These are phyloP conservation scores for Pythium aphanidermatum DNA, from an alignment of 352 stramenopile genomes.

Conservation along the genomic window DNA sequence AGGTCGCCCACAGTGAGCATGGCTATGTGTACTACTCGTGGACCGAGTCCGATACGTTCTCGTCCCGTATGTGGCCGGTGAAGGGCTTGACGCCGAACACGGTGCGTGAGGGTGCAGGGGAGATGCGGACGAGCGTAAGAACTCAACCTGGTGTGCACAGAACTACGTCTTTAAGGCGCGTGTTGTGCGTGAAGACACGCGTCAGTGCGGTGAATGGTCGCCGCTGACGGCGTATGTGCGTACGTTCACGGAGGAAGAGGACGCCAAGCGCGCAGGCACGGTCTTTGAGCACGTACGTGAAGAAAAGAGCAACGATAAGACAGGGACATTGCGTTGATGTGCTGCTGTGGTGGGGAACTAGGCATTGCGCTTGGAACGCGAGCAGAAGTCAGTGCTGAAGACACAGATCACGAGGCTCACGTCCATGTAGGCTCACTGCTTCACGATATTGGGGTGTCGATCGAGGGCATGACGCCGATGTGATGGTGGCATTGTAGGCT, in stretches of 20 bases:
- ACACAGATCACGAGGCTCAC: constrained; percentile 79
- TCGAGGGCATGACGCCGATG: too few relatives aligned
- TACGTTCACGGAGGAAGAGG: constrained; percentile 85
- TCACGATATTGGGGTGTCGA: too few relatives aligned
- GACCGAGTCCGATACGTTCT: constrained; percentile 62
- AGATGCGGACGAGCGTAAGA: too few relatives aligned
- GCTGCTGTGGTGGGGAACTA: constrained; percentile 5
- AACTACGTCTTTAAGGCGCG: constrained; percentile 78
- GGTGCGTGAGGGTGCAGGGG: constrained; percentile 18
- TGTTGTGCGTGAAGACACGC: constrained; percentile 49
- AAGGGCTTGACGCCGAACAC: constrained; percentile 70
- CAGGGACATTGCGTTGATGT: not conserved
- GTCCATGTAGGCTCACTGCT: constrained; percentile 56
- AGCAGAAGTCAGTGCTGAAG: constrained; percentile 65
- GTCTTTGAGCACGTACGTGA: constrained; percentile 79
- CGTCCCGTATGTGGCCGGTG: constrained; percentile 49
- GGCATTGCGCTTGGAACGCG: constrained; percentile 72
- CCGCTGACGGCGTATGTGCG: constrained; percentile 55
- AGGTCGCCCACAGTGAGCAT: constrained; percentile 73
- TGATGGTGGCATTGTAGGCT: constrained; percentile 22
- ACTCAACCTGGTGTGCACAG: too few relatives aligned
- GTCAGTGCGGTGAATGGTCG: constrained; percentile 77
- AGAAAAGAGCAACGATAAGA: too few relatives aligned
- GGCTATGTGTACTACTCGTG: constrained; percentile 88
- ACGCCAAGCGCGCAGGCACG: constrained; percentile 79